A percentile compares a stretch with the other conserved stretches of the same genome.
Conservation (phyloP, 768 basidiomycete genomes). For the Lactifluus piperatus region DNA sequence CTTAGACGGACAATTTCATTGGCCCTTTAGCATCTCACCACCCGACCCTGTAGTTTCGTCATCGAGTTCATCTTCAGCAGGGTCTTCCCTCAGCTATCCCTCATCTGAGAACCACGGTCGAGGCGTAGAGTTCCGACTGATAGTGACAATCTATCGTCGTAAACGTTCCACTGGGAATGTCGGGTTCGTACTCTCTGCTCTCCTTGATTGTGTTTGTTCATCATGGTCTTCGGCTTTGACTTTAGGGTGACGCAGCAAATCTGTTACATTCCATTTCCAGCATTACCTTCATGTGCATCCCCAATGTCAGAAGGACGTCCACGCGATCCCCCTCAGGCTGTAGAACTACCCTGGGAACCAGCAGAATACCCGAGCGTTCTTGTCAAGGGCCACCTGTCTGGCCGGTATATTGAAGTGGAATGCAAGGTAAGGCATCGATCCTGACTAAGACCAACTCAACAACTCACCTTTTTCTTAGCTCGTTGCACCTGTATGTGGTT, state of each 20-base stretch:
- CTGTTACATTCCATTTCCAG: neutral
- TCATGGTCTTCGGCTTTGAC: neutral
- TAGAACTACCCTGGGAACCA: neutral
- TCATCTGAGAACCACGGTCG: neutral
- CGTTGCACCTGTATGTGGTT: neutral
- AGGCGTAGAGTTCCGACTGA: neutral
- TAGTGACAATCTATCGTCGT: conserved; percentile 10
- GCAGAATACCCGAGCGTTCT: neutral
- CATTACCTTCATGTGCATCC: neutral
- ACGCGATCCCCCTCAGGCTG: neutral
- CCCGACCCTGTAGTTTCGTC: neutral
- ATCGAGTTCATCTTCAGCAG: neutral
- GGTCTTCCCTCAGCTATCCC: neutral
- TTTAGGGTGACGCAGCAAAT: conserved; percentile 1
- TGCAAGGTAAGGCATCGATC: conserved; percentile 4
- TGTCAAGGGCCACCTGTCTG: conserved; percentile 3
- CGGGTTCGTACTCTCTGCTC: neutral
- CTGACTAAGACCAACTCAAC: neutral
- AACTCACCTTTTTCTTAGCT: conserved; percentile 2
- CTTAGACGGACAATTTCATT: neutral
- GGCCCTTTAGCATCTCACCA: conserved; percentile 6
- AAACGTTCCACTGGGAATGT: conserved; percentile 5
- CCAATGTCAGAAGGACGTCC: neutral
- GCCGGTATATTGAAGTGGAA: conserved; percentile 1
- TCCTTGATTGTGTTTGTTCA: neutral